A percentile compares a stretch with the other conserved stretches of the same genome.
phyloP scores from a whole-genome alignment of 2,329 filamentous ascomycete genomes.

The Pestalotiopsis sp. region DNA sequence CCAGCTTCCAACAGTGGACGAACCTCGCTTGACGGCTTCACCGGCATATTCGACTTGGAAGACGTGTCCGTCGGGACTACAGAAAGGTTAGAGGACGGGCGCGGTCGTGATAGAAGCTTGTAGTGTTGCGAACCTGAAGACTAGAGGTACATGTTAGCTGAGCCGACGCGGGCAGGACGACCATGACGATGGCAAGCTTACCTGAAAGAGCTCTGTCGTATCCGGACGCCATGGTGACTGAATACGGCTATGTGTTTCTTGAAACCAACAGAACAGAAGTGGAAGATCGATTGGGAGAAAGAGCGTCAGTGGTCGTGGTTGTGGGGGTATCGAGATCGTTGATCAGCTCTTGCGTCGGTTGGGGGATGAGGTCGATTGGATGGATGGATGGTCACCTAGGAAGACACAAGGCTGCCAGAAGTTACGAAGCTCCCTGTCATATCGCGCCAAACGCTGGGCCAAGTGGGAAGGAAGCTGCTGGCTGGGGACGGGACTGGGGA shows the following conservation, averaged over 20 bases:
- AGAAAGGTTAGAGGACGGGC: constrained; percentile 41
- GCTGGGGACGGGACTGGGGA: background rate
- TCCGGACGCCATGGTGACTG: constrained; percentile 74
- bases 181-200: constrained; percentile 52
- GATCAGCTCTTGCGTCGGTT: constrained; percentile 3
- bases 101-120: constrained; percentile 1
- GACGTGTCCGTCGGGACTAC: constrained; percentile 96
- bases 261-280: background rate
- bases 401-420: constrained; percentile 26
- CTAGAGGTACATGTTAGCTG: constrained; percentile 55
- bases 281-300: background rate
- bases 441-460: background rate
- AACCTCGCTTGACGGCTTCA: constrained; percentile 97
- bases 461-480: background rate
- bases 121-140: constrained; percentile 70
- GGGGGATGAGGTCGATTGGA: constrained; percentile 10
- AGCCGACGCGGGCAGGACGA: constrained; percentile 19
- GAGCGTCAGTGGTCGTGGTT: constrained; percentile 6
- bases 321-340: constrained; percentile 11
- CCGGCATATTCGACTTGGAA: constrained; percentile 99
- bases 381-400: background rate
- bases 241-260: background rate
- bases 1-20: constrained; percentile 14
- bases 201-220: constrained; percentile 99
- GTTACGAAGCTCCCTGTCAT: constrained; percentile 25